These are phyloP conservation scores for Penicillium alfredii DNA, from an alignment of 495 filamentous ascomycete genomes.

Conservation along the genomic window DNA sequence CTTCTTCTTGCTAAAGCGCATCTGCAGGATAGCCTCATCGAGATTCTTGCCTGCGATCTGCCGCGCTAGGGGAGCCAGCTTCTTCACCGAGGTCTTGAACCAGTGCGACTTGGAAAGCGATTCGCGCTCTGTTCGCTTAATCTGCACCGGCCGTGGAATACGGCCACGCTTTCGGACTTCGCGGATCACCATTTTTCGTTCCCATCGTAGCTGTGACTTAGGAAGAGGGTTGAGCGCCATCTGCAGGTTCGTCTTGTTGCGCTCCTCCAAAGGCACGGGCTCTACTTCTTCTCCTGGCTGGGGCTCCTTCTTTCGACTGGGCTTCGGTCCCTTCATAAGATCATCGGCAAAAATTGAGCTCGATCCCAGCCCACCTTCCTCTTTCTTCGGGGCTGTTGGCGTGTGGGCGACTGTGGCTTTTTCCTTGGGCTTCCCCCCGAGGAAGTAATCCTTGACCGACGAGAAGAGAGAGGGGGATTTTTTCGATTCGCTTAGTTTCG, in stretches of 20 bases:
- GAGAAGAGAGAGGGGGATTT: constrained; percentile 20
- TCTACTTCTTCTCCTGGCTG: constrained; percentile 15
- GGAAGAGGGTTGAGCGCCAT: constrained; percentile 66
- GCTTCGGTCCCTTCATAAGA: constrained; percentile 27
- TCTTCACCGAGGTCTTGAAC: constrained; percentile 81
- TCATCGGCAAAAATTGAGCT: constrained; percentile 43
- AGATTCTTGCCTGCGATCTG: constrained; percentile 90
- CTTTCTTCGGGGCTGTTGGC: constrained; percentile 25
- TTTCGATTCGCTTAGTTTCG: no score
- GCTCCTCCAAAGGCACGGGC: constrained; percentile 21
- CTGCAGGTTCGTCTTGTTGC: constrained; percentile 46
- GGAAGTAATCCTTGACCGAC: constrained; percentile 36
- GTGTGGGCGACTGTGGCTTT: constrained; percentile 28
- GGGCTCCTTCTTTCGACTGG: constrained; percentile 9
- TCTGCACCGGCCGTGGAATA: constrained; percentile 52
- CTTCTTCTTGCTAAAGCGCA: constrained; percentile 94
- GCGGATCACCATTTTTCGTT: constrained; percentile 74
- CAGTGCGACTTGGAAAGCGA: constrained; percentile 54
- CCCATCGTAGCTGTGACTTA: constrained; percentile 58
- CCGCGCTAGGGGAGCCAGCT: constrained; percentile 71
- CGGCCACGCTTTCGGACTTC: constrained; percentile 61
- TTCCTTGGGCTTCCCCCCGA: constrained; percentile 23
- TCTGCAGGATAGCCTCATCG: constrained; percentile 88
- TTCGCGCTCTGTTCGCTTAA: constrained; percentile 70
- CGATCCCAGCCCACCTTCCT: constrained; percentile 31